Evolutionary conservation across 1,139 yeast species (phyloP).

Genomic region (Yamadazyma diospyri): DNA sequence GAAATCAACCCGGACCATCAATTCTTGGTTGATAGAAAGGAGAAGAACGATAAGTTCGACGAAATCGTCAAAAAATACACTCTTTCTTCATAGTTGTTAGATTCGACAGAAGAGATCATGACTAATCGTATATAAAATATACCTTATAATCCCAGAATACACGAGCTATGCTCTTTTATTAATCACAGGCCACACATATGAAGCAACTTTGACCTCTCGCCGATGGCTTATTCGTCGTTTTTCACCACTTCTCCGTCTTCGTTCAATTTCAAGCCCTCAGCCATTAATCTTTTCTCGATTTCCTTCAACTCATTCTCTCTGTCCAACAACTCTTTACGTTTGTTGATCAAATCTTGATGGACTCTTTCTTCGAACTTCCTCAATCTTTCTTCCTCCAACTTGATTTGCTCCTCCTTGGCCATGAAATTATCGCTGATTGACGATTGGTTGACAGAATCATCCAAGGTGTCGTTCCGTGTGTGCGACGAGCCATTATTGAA

Average conservation of each 20-base stretch:
- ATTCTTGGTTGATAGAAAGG: constrained; percentile 46
- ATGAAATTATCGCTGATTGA: constrained; percentile 36
- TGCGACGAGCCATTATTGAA: constrained; percentile 2
- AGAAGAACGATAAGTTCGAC: constrained; percentile 53
- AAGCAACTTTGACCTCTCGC: too few species aligned
- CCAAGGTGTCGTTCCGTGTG: neutral
- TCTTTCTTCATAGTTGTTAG: too few species aligned
- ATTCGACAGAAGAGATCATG: too few species aligned
- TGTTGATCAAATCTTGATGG: constrained; percentile 80
- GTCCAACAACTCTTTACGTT: constrained; percentile 79
- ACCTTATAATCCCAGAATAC: too few species aligned
- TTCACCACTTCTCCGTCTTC: constrained; percentile 43
- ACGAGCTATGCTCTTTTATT: too few species aligned
- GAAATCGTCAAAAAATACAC: constrained; percentile 52
- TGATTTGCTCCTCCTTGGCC: constrained; percentile 76
- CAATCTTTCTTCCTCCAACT: constrained; percentile 75
- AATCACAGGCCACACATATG: too few species aligned
- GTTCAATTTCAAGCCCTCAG: constrained; percentile 47
- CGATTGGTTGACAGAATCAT: constrained; percentile 12
- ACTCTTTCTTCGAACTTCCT: constrained; percentile 82
- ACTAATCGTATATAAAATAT: too few species aligned
- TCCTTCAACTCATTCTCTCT: constrained; percentile 86
- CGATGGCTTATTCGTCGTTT: constrained; percentile 17
- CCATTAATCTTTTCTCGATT: constrained; percentile 70
- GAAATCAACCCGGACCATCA: constrained; percentile 48